Base-by-base conservation (phyloP, 768 basidiomycete genomes). In the Xerocomus potaroensis region DNA sequence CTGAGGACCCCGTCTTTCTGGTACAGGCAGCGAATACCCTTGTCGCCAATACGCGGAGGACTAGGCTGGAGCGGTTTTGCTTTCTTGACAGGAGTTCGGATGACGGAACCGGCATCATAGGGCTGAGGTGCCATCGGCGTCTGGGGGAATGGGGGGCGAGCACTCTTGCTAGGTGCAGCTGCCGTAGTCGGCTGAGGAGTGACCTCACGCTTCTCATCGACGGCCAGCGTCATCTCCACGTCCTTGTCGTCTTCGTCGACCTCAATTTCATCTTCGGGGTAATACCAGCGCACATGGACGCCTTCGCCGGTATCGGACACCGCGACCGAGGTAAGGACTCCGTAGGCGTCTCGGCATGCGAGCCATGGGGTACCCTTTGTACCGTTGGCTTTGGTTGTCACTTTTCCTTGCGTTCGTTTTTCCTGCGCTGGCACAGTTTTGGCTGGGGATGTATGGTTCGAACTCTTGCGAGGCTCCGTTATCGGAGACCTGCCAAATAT, bases 41-140 rank as follows among this genome's bases (percentile, higher is more conserved):
- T 58, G 48, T 61, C 61, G 1, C 66, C 66, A 8, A 66, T 58
- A n/a, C 60, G 62, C 5, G 41, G 30, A 5, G 66, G 64, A 29
- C 60, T 64, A n/a, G 33, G 56, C 24, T 58, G 58, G 27, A 67
- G 63, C 1, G 61, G 63, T 30, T 19, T 57, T 12, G 47, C 37
- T 26, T 49, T 63, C 55, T 67, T 67, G 15, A 62, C 34, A 1
- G 66, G 65, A 0, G 66, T 68, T 11, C 2, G 43, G 42, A 65
- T 38, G 2, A 66, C 66, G 12, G 65, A 66, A 6, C 65, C 65
- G 1, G 67, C 59, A 14, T 67, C 50, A 23, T 56, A 66, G 5
- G 60, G 18, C 14, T 53, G 47, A 14, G 39, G 45, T 2, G 45
- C 31, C 34, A 60, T 36, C 1, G 63, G 65, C 0, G 63, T 62